Percentiles rank a stretch among this genome's conserved stretches.
phyloP scores from a whole-genome alignment of 768 basidiomycete genomes.

The Coprinopsis sp. region DNA sequence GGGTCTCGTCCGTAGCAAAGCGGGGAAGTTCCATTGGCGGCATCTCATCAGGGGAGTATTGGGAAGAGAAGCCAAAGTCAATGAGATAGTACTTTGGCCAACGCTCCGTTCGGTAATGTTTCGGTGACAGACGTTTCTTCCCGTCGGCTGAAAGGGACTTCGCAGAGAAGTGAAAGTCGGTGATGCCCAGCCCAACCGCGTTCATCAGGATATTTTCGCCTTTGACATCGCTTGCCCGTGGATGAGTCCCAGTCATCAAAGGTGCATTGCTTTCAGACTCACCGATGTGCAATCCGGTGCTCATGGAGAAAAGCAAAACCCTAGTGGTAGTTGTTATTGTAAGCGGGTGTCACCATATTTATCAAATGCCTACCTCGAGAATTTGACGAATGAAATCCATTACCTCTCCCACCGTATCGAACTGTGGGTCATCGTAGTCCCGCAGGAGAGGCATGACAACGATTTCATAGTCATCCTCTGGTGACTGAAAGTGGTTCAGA shows the following conservation, averaged over 20 bases:
- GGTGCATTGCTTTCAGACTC: too few species aligned
- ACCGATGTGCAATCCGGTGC: slow-evolving; percentile 34
- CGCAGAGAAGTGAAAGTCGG: not conserved
- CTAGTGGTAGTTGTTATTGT: not conserved
- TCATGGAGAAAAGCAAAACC: slow-evolving; percentile 32
- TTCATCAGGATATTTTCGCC: not conserved
- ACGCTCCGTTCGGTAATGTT: not conserved
- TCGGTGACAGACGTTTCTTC: not conserved
- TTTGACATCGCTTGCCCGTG: not conserved
- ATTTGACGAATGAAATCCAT: slow-evolving; percentile 28
- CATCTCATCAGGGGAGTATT: not conserved
- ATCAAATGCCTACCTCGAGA: slow-evolving; percentile 25
- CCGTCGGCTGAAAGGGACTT: not conserved
- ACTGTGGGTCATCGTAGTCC: slow-evolving; percentile 21
- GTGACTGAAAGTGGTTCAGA: slow-evolving; percentile 14
- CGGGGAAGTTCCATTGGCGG: not conserved
- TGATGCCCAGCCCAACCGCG: not conserved
- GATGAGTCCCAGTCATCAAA: too few species aligned
- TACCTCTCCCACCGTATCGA: slow-evolving; percentile 32
- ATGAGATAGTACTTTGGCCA: slow-evolving; percentile 4
- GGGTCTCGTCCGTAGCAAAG: not conserved
- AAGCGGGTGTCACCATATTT: not conserved
- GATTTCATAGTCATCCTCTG: slow-evolving; percentile 14
- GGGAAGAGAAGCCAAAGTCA: not conserved
- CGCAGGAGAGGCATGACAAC: slow-evolving; percentile 32